Evolutionary conservation across 2,329 filamentous ascomycete species (phyloP), one percentile per base, ranked within the genome.

Genomic region (Plenodomus tracheiphilus): DNA sequence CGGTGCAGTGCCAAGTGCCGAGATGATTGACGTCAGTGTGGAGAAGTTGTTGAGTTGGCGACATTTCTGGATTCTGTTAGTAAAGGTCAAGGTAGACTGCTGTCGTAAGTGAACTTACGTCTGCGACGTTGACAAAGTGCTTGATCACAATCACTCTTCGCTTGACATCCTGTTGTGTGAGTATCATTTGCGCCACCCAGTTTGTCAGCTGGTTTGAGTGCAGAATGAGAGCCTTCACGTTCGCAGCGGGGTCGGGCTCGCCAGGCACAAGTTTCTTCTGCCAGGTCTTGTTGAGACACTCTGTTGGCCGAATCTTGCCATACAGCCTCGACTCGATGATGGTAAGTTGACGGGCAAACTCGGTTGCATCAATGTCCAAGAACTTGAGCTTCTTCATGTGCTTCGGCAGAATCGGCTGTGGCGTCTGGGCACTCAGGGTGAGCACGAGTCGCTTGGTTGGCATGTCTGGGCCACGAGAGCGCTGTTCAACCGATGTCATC

Each of bases 311-410:
- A 72, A 99, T 96, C 76, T 96, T 97, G 61, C 88, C 90, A 66
- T 97, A 99, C 1, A 97, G 81, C 53, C 88, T 88, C 2, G 92
- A 96, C 73, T 99, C 94, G 56, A 97, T 96, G 58, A 99, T 94
- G 0, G 94, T 99, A 54, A 99, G 81, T 73, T 99, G 94, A 40
- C 94, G 86, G n/a, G 94, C 94, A 73, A 99, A 97, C 69, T 99
- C 94, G 0, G 88, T 89, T 0, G 91, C 86, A 68, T 99, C 94
- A 61, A 99, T 97, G 69, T 99, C 94, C 47, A 97, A 77, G 76
- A 99, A 97, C 74, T 97, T 99, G 62, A 99, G 83, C 75, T 97
- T 99, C 82, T 94, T 97, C 91, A 99, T 96, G 72, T 97, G 97
- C 81, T 96, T 97, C 1, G 94, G 94, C 71, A 97, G 85, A 68